Base-by-base conservation (phyloP, 495 filamentous ascomycete genomes). In the Lasiosphaeria miniovina region DNA sequence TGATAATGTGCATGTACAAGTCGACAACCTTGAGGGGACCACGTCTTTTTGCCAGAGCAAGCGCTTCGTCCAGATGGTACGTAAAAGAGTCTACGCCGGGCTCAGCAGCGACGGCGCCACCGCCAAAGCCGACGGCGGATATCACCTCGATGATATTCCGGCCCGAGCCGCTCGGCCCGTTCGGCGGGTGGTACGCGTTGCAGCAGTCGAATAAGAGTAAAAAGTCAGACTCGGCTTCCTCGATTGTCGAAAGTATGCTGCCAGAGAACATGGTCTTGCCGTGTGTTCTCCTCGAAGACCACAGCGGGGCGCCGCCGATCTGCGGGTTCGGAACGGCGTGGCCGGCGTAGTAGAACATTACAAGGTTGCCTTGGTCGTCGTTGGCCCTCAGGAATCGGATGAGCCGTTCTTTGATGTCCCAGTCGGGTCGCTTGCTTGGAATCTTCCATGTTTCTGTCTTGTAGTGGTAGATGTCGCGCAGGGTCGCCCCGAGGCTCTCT, bases 1-100 rank as follows among this genome's bases (percentile, higher is more conserved):
- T 45, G 10, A 55, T 43, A 24, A 55, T 40, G 14, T 17, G 31
- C 53, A 55, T 46, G 53, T 55, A 24, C 4, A 55, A 5, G 36
- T 55, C 53, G 38, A 46, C 53, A 24, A 24, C 53, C 10, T 40
- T 55, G 3, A 55, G 15, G 3, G 53, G 36, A 1, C 36, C 36
- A 10, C 38, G 11, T 38, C 53, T 17, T 24, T 31, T 40, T 11
- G 53, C 35, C 36, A 55, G 40, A 35, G 53, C 53, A 43, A 55
- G 53, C 0, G 36, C 53, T 55, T 55, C 53, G 36, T 55, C 53
- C 36, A 55, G 40, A 38, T 55, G 53, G 33, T 45, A 33, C 2
- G 53, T 36, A 36, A 55, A 55, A 11, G 53, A 55, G 38, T 55
- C 34, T 6, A 12, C 17, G 36, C 53, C 53, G 5, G 53, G 53